Base-by-base conservation (phyloP, 768 basidiomycete species). In the Mycena latifolia region DNA sequence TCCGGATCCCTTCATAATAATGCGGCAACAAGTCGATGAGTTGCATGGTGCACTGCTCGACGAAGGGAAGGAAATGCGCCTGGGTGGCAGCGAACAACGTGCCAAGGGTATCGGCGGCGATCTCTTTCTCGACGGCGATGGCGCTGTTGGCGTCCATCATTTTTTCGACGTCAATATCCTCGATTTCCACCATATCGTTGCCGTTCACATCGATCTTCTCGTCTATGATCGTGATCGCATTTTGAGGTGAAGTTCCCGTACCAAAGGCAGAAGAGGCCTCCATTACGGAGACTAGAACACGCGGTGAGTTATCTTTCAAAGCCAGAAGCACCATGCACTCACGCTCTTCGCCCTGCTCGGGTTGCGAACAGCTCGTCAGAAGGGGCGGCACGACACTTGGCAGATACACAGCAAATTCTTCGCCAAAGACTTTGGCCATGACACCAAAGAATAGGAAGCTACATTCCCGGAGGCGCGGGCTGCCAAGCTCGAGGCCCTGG, bases 91-190 rank as follows among this genome's bases (percentile, higher is more conserved):
- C 84, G 76, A 99, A 99, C 67, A 99, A 80, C 37, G 92, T 91
- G 66, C 97, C 96, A 69, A 99, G 91, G 6, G 96, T 95, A 76
- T 99, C 96, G 27, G 95, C 95, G 24, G 98, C 96, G 65, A 98
- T 98, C 83, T 99, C 98, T 80, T 99, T 99, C 85, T 99, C 98
- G 61, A 99, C 95, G 46, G 96, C 96, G 70, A 99, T 92, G 24
- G 96, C 96, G 72, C 92, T 94, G 82, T 96, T 97, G 67, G 96
- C 94, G 67, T 95, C 93, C 74, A 95, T 86, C 78, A 94, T 84
- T 78, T 95, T 94, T 72, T 94, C 94, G 54, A 94, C 78, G 72
- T 95, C 93, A 48, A 93, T 77, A 56, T 95, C 92, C 64, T 94
- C 93, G 62, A 89, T 78, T 66, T 93, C 91, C 61, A 85, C 79